A percentile compares a stretch with the other conserved stretches of the same genome.
Conservation (phyloP, 768 basidiomycete genomes). For the Pulveroboletus sp. region DNA sequence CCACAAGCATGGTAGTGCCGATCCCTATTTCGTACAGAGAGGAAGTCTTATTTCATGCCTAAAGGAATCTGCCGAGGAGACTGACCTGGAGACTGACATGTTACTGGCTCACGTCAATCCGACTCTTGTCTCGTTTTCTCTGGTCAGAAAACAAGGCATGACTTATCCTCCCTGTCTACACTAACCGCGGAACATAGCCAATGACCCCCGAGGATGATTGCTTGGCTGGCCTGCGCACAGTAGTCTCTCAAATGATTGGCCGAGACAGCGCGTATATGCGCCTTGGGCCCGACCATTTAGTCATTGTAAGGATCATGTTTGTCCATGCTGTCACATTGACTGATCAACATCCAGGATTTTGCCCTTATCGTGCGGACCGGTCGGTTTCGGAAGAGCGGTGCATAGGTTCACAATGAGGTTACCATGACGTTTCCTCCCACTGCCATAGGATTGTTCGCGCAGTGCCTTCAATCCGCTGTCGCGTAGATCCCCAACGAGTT, state of each 20-base stretch:
- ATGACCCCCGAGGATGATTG: slow-evolving; percentile 17
- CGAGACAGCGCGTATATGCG: slow-evolving; percentile 6
- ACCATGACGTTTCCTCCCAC: neutral
- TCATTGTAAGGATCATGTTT: slow-evolving; percentile 14
- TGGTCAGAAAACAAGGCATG: slow-evolving; percentile 9
- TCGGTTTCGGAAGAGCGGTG: slow-evolving; percentile 2
- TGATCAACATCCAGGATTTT: slow-evolving; percentile 20
- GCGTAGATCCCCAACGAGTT: slow-evolving; percentile 3
- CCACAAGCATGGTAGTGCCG: slow-evolving; percentile 10
- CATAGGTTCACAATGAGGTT: neutral
- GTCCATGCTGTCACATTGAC: neutral
- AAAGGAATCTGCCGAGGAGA: slow-evolving; percentile 14
- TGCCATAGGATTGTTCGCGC: neutral
- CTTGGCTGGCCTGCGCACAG: slow-evolving; percentile 14
- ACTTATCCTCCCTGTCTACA: neutral
- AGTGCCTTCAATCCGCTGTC: neutral
- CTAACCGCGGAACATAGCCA: slow-evolving; percentile 10
- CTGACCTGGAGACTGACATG: slow-evolving; percentile 4
- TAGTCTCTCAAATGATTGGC: slow-evolving; percentile 20
- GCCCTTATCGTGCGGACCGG: slow-evolving; percentile 17
- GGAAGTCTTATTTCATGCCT: slow-evolving; percentile 3
- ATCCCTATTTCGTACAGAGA: neutral
- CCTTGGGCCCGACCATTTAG: slow-evolving; percentile 17
- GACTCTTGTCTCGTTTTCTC: slow-evolving; percentile 5
- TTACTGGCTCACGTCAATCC: neutral